These are phyloP conservation scores for Pseudotulostoma volvatum DNA, from an alignment of 495 filamentous ascomycete genomes.

Conservation along the genomic window DNA sequence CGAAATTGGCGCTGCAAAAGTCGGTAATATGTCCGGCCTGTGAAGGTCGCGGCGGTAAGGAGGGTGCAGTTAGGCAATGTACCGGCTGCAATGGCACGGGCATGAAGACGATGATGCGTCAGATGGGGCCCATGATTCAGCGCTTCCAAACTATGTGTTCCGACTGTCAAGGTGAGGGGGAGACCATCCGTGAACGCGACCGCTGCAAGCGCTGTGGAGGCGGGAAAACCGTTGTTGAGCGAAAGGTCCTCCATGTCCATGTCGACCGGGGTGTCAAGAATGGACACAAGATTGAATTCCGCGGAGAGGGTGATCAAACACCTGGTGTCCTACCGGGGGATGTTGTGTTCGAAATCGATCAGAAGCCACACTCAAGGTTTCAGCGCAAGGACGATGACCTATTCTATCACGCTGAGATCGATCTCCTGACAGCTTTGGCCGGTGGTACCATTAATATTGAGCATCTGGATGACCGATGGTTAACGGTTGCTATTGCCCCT, in stretches of 20 bases:
- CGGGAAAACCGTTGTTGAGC: constrained; percentile 94
- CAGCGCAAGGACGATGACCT: constrained; percentile 93
- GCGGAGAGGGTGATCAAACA: constrained; percentile 91
- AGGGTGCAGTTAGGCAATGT: constrained; percentile 88
- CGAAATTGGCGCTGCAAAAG: constrained; percentile 92
- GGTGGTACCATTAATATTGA: constrained; percentile 81
- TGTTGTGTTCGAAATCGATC: constrained; percentile 93
- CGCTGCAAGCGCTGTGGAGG: constrained; percentile 85
- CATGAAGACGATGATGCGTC: constrained; percentile 99
- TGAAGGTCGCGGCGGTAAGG: constrained; percentile 91
- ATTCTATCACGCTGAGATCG: constrained; percentile 89
- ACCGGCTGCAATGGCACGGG: constrained; percentile 77
- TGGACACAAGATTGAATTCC: constrained; percentile 91
- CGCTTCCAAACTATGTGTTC: constrained; percentile 98
- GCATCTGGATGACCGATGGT: constrained; percentile 93
- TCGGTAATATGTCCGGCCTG: constrained; percentile 93
- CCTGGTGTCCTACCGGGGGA: constrained; percentile 86
- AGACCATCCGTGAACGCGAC: constrained; percentile 90
- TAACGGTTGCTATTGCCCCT: constrained; percentile 75
- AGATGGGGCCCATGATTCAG: constrained; percentile 99
- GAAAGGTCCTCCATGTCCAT: constrained; percentile 95
- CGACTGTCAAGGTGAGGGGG: constrained; percentile 92
- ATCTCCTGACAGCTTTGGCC: constrained; percentile 86
- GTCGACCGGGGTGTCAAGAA: constrained; percentile 88
- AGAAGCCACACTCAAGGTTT: constrained; percentile 92